These are phyloP conservation scores for Hanseniaspora meyeri DNA, from an alignment of 805 yeast genomes.

Conservation along the genomic window DNA sequence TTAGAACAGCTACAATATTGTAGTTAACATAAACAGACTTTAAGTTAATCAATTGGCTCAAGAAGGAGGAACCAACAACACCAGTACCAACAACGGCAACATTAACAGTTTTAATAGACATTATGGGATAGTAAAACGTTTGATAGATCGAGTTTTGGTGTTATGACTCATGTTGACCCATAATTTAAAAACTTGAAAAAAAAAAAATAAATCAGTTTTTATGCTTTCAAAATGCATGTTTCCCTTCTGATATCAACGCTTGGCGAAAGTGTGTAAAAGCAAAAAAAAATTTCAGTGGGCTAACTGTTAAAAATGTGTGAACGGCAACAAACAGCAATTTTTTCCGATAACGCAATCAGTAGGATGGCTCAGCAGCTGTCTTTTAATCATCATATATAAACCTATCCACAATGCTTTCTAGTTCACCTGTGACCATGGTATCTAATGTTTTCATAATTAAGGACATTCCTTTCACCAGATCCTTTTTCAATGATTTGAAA, in stretches of 20 bases:
- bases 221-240: background rate
- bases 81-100: constrained; percentile 78
- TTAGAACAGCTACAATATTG: constrained; percentile 71
- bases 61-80: constrained; percentile 85
- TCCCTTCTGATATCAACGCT: background rate
- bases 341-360: background rate
- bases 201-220: background rate
- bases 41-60: constrained; percentile 61
- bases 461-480: background rate
- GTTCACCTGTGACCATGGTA: background rate
- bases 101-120: constrained; percentile 43
- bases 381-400: background rate
- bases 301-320: too few species aligned
- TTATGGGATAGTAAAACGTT: constrained; percentile 18
- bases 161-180: background rate
- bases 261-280: background rate
- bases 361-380: too few species aligned
- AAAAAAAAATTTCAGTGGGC: background rate
- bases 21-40: constrained; percentile 47
- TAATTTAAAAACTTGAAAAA: background rate
- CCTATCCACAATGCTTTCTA: background rate
- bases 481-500: background rate
- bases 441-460: background rate
- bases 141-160: background rate
- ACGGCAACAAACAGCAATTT: too few species aligned